Conservation (phyloP, 1,284 basidiomycete genomes). For the Boletellus deceptivus region DNA sequence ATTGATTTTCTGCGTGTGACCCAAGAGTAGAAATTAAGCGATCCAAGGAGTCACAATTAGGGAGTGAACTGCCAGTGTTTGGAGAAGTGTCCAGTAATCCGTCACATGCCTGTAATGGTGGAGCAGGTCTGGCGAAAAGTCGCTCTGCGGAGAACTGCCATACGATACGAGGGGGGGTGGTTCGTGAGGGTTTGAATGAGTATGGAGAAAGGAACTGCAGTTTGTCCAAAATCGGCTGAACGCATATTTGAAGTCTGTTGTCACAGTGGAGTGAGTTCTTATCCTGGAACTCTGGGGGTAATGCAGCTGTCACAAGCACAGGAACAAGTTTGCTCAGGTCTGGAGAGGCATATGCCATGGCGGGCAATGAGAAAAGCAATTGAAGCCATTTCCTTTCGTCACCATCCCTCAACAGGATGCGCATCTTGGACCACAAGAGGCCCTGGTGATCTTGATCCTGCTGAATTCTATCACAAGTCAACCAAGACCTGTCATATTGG, state of each 20-base stretch:
- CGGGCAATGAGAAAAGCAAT: slow-evolving; percentile 34
- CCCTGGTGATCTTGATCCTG: no score
- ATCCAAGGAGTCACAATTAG: neutral
- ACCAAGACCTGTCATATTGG: slow-evolving; percentile 20
- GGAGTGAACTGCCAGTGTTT: neutral
- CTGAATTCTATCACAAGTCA: slow-evolving; percentile 1
- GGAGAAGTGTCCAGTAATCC: neutral
- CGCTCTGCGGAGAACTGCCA: neutral
- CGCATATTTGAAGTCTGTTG: slow-evolving; percentile 6
- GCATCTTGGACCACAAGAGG: slow-evolving; percentile 31
- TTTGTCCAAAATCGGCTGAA: slow-evolving; percentile 14
- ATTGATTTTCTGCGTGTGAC: slow-evolving; percentile 4
- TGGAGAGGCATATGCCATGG: slow-evolving; percentile 27
- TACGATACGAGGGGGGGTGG: neutral
- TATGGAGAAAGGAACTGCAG: slow-evolving; percentile 5
- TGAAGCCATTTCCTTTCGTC: slow-evolving; percentile 15
- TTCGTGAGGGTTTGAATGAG: slow-evolving; percentile 8
- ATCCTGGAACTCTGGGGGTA: slow-evolving; percentile 6
- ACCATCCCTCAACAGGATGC: slow-evolving; percentile 26
- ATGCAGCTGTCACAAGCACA: slow-evolving; percentile 33
- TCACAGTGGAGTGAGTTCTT: slow-evolving; percentile 12
- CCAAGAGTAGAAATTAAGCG: slow-evolving; percentile 8
- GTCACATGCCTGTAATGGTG: neutral
- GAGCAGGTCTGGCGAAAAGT: slow-evolving; percentile 13
- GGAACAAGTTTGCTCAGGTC: slow-evolving; percentile 19